Evolutionary conservation across 139 green algal species (phyloP).

Genomic region (Chlorella ohadii): DNA sequence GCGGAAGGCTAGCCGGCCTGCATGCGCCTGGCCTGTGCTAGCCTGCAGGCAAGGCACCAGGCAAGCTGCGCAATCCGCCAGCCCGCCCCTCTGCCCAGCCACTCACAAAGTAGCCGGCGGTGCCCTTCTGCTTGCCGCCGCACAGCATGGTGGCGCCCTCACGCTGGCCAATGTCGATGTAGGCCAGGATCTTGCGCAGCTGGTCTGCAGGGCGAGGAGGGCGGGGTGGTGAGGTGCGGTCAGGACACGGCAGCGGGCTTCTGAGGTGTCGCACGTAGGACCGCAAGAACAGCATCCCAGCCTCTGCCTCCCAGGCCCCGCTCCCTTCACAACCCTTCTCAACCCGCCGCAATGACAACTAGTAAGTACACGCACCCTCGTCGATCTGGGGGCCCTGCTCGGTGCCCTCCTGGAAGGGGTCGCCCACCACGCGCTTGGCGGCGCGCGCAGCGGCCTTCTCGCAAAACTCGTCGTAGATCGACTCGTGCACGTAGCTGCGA

Average conservation of each 20-base stretch:
- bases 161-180: conserved; percentile 56
- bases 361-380: conserved; percentile 20
- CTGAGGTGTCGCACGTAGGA: too few species aligned
- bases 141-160: conserved; percentile 58
- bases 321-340: too few species aligned
- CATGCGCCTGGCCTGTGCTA: too few species aligned
- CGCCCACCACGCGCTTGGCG: conserved; percentile 58
- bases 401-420: conserved; percentile 68
- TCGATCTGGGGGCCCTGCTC: conserved; percentile 75
- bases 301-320: too few species aligned
- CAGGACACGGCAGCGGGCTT: too few species aligned
- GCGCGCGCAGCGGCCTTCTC: conserved; percentile 43
- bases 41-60: too few species aligned
- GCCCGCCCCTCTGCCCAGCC: too few species aligned
- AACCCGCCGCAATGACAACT: too few species aligned
- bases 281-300: too few species aligned
- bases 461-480: conserved; percentile 78
- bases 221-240: too few species aligned
- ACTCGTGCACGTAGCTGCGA: conserved; percentile 65
- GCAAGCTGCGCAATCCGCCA: too few species aligned
- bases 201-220: conserved; percentile 50
- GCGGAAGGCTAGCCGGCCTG: too few species aligned
- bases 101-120: conserved; percentile 73
- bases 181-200: conserved; percentile 72
- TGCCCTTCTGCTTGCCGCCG: conserved; percentile 36